Base-by-base conservation (phyloP, 371 early-diverging fungal genomes). In the Basidiobolus meristosporus region DNA sequence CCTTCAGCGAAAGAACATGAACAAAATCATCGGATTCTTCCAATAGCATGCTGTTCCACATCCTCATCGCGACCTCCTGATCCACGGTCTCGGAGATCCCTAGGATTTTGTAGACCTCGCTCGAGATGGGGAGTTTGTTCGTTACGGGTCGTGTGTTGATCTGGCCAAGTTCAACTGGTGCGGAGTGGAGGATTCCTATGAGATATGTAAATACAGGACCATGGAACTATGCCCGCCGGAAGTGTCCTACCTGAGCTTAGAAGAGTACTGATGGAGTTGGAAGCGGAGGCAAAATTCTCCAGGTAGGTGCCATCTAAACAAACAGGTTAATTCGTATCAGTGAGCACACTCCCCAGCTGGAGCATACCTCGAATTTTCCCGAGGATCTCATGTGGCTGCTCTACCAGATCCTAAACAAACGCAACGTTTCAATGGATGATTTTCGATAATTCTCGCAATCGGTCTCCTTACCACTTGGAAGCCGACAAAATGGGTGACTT, bases 351-450 rank as follows among this genome's bases (percentile, higher is more conserved):
- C n/a, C n/a, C n/a, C n/a, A n/a, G n/a, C n/a, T n/a, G n/a, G n/a
- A n/a, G n/a, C n/a, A n/a, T n/a, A n/a, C n/a, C n/a, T 36, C 54
- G 56, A 67, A 72, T 64, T 36, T 66, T 64, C 19, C 62, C 59
- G 20, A 77, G 46, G 40, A 77, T 75, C 4, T 68, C 65, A 43
- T 73, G 62, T 22, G 77, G 74, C 40, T 77, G 77, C 36, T 73
- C 71, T 1, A 77, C 68, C 18, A 77, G 44, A 46, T 77, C 77
- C 44, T 43, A 16, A 16, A 36, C 17, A 30, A 17, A 39, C 3
- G 28, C n/a, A 23, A 15, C 28, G 40, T 28, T 3, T 39, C 18
- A n/a, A 39, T 39, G 28, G 10, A 21, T 17, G n/a, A 9, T 18
- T 16, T 7, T 14, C 12, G 2, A 41, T 16, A 11, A 32, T 34